Evolutionary conservation across 2,329 filamentous ascomycete genomes (phyloP), one percentile per base, ranked within the genome.

Genomic region (Huntiella moniliformis): DNA sequence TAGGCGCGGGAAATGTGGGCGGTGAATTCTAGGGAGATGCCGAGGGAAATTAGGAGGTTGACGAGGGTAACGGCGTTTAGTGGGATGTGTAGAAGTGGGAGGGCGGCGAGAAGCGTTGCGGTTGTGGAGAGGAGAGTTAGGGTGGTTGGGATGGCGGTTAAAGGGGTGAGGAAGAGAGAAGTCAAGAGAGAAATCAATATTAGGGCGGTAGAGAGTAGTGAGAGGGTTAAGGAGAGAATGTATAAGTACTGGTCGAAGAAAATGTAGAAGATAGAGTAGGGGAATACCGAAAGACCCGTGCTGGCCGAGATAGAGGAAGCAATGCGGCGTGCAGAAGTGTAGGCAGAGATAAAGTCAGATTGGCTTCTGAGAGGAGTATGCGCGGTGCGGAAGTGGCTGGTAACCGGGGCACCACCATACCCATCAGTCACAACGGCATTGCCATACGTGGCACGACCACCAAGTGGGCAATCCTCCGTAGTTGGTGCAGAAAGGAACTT

Each of bases 191-290:
- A 80, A 50, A 96, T 93, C 52, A 94, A 82, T 18, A 72, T 83
- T 11, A 96, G 68, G 0, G 86, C 88, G 3, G 83, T 81, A 36
- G 81, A 80, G 28, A 98, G 72, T 1, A 98, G 73, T 0, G 79
- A 75, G 1, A 73, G 79, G 0, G 88, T 87, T 3, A 96, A 70
- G 8, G 72, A 70, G 15, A 93, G 76, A 51, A 98, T 96, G 48
- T 74, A 74, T 4, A 84, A 73, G 57, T 98, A 98, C 59, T 96
- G 91, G 58, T 98, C 91, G 59, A 98, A 98, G 72, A 96, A 98
- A 59, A 98, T 87, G 66, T 98, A 98, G 60, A 94, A 94, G 50
- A 95, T 79, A 54, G 84, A 92, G 65, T 98, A 98, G 0, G 91
- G 85, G 69, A 98, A 98, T 3, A 98, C 79, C 17, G 91, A 78